Evolutionary conservation across 1,284 basidiomycete genomes (phyloP), one percentile per base, ranked within the genome.

Genomic region (Rhizoctonia solani): DNA sequence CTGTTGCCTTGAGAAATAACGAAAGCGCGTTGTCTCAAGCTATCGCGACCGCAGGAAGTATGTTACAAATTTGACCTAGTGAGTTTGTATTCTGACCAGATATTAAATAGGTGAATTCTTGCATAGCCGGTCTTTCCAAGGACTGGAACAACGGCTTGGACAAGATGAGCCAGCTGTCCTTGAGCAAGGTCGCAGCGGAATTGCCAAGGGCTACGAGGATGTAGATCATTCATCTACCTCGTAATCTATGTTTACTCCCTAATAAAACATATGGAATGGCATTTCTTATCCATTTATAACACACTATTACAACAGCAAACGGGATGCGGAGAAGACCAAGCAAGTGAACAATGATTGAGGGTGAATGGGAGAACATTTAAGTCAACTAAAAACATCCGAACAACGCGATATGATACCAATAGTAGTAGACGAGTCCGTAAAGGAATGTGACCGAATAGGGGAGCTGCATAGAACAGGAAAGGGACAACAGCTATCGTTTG

Each of bases 171-270:
- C 95, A 0, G 86, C 90, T 69, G 74, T 87, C 52, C 78, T 99
- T 63, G 93, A 98, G 77, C 88, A 96, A 76, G 96, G 93, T 0
- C 80, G 93, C 67, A 91, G 84, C 71, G 96, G 96, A 3, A 91
- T 97, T 55, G 95, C 96, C 32, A 84, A 89, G 70, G 92, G 90
- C 3, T 98, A 99, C 76, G 79, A 82, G 14, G 81, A 72, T 19
- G 59, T 69, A 11, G 68, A 65, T n/a, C 67, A 59, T 49, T 5
- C 56, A 14, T 39, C 55, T 14, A 47, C 14, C 4, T 39, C 37
- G 25, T 49, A 16, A 65, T 25, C 32, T 44, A 16, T 50, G 8
- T 5, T 34, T 21, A 19, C 6, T 46, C 44, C 16, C 37, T 39
- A 39, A 16, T 39, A 16, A 46, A 47, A 49, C 29, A 58, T 3